Conservation (phyloP, 129 eudicot species). For the Deinandra increscens region DNA sequence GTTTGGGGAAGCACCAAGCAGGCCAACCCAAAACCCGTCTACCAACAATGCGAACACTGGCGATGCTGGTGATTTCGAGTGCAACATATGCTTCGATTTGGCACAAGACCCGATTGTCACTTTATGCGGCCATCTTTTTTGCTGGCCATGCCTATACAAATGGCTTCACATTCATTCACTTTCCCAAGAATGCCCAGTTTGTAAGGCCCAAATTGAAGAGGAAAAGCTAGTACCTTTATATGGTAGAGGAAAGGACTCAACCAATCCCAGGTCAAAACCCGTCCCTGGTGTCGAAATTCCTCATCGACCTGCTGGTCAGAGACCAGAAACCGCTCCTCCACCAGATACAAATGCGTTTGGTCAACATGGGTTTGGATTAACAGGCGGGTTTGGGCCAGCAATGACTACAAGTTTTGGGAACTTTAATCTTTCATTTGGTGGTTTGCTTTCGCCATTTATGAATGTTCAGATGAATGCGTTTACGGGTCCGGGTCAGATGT, state of each 20-base stretch:
- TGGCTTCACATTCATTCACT: slow-evolving; percentile 82
- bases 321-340: slow-evolving; percentile 83
- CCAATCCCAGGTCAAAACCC: slow-evolving; percentile 69
- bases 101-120: slow-evolving; percentile 89
- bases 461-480: slow-evolving; percentile 67
- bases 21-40: slow-evolving; percentile 45
- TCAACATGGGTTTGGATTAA: slow-evolving; percentile 61
- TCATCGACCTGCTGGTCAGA: slow-evolving; percentile 69
- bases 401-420: slow-evolving; percentile 73
- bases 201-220: slow-evolving; percentile 73
- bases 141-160: slow-evolving; percentile 90
- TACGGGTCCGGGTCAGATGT: slow-evolving; percentile 45
- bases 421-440: slow-evolving; percentile 67
- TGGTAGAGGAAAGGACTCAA: slow-evolving; percentile 72
- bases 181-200: slow-evolving; percentile 75
- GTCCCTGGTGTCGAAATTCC: slow-evolving; percentile 75
- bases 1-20: slow-evolving; percentile 57
- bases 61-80: slow-evolving; percentile 78
- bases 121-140: slow-evolving; percentile 78
- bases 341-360: slow-evolving; percentile 59
- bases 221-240: slow-evolving; percentile 68
- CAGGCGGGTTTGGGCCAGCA: slow-evolving; percentile 71
- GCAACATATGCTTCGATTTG: slow-evolving; percentile 80
- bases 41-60: slow-evolving; percentile 43
- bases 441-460: slow-evolving; percentile 63